phyloP scores from a whole-genome alignment of 345 rosid genomes.

The Camelina neglecta region DNA sequence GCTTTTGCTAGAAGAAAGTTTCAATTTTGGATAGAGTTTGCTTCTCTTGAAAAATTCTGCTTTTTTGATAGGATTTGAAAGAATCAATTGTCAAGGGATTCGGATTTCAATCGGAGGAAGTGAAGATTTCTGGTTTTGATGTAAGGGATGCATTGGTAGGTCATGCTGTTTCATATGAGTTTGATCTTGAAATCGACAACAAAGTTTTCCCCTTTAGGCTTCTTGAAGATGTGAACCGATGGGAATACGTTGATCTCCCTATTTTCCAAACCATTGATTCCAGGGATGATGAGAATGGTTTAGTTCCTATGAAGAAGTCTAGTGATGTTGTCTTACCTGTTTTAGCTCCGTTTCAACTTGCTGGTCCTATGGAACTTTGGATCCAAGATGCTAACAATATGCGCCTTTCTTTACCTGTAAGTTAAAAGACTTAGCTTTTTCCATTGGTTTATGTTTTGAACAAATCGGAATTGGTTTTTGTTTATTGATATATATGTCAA shows the following conservation, averaged over 20 bases:
- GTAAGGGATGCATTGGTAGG: slow-evolving; percentile 82
- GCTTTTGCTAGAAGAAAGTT: too few species aligned
- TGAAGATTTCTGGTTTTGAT: slow-evolving; percentile 82
- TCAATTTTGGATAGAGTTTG: too few species aligned
- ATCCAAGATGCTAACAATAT: slow-evolving; percentile 89
- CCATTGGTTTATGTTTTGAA: not conserved
- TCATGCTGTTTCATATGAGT: slow-evolving; percentile 82
- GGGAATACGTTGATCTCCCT: slow-evolving; percentile 93
- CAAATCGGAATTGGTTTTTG: not conserved
- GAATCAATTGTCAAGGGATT: slow-evolving; percentile 83
- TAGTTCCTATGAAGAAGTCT: slow-evolving; percentile 50
- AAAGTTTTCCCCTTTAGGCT: slow-evolving; percentile 80
- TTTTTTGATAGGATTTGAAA: slow-evolving; percentile 74
- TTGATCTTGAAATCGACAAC: slow-evolving; percentile 71
- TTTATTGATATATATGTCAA: slow-evolving; percentile 5
- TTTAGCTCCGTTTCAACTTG: slow-evolving; percentile 89
- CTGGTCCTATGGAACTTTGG: slow-evolving; percentile 98
- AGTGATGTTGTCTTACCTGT: slow-evolving; percentile 59
- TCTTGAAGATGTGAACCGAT: slow-evolving; percentile 84
- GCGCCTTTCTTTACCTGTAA: slow-evolving; percentile 82
- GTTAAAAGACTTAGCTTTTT: not conserved
- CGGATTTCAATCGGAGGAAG: slow-evolving; percentile 77
- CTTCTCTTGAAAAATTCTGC: not conserved
- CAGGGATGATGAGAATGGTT: slow-evolving; percentile 46
- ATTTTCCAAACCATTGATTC: slow-evolving; percentile 55